A percentile compares a stretch with the other conserved stretches of the same genome.
Evolutionary conservation across 208 protist genomes (phyloP).

Genomic region (Blastocrithidia nonstop): DNA sequence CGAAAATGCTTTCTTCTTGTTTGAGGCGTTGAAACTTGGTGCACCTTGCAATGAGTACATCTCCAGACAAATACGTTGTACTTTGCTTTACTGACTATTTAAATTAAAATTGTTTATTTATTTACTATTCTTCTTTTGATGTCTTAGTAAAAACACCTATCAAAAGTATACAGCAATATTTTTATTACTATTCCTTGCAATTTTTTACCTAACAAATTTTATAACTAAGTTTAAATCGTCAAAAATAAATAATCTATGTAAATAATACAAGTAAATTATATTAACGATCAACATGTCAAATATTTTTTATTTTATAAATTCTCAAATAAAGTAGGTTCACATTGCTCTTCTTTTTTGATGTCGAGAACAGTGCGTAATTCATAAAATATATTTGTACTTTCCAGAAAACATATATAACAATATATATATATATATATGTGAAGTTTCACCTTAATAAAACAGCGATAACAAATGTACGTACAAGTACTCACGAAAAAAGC

Average conservation of each 20-base stretch:
- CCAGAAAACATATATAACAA: background rate
- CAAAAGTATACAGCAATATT: no score
- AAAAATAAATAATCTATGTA: background rate
- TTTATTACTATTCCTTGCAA: no score
- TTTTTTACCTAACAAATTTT: background rate
- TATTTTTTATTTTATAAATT: background rate
- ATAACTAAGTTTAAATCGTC: background rate
- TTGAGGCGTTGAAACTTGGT: no score
- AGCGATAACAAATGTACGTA: background rate
- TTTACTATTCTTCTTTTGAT: no score
- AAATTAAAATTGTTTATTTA: no score
- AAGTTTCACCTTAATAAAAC: background rate
- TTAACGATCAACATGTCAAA: no score
- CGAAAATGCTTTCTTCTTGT: no score
- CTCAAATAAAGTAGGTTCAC: background rate
- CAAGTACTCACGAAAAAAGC: conserved; percentile 2
- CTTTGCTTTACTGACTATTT: no score
- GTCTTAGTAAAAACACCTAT: no score
- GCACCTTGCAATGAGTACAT: no score
- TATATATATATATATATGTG: background rate
- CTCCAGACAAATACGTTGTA: no score
- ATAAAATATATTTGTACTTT: background rate
- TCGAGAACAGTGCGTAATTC: background rate
- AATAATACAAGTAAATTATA: background rate
- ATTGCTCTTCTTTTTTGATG: background rate